Evolutionary conservation across 1,284 basidiomycete genomes (phyloP), one percentile per base, ranked within the genome.

Genomic region (Ustilago vetiveriae): DNA sequence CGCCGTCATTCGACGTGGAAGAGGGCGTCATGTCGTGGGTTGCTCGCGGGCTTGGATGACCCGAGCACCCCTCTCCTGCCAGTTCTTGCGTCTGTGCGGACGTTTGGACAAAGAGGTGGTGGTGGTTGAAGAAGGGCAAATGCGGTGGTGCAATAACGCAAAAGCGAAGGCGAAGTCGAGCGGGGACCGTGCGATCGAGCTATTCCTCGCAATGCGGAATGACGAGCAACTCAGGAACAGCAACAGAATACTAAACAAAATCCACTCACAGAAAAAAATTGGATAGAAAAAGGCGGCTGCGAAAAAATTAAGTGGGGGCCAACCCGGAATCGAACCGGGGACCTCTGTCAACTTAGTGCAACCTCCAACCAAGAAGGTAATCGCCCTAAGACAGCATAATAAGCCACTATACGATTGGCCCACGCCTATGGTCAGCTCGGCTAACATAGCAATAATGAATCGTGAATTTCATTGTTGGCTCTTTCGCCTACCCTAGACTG

Each of bases 341-440:
- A 68, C 65, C 65, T 68, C 65, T 68, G 65, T 68, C 65, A 68
- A 63, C 58, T 63, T 68, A 63, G 58, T 38, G 55, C 51, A 60
- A 64, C 52, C 56, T 56, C 60, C 55, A 6, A 4, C 2, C 24
- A 11, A 22, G 21, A 11, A 30, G 14, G n/a, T 5, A 26, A 47
- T n/a, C n/a, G 44, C 67, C 67, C 67, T 70, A 70, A 70, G 67
- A 70, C 67, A 70, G 67, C 60, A 70, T 70, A 70, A 70, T 70
- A 70, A 70, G 67, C 67, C 54, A 64, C 60, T 67, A 71, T 63
- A 60, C 63, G 58, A 62, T 68, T 68, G 56, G 64, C 59, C 67
- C 49, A 24, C 26, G 10, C 13, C 13, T 39, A 11, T 46, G 32
- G 1, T 17, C 6, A 17, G 11, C 43, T 3, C 11, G 22, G 8